Conservation (phyloP, 371 early-diverging fungal genomes). For the Rhizopus microsporus region DNA sequence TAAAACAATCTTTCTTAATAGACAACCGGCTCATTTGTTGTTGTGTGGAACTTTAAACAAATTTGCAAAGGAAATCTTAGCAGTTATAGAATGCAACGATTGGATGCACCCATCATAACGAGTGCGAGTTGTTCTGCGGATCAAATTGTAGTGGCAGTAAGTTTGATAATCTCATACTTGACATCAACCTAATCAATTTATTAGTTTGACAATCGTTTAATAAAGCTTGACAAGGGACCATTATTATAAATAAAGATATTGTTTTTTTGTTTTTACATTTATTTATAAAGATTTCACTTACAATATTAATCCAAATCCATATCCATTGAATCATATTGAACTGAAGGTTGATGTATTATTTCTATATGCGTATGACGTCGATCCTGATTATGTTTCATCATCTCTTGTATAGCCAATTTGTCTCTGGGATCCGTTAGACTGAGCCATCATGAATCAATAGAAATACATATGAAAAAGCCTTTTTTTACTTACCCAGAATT, state of each 20-base stretch:
- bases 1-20: background rate
- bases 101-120: conserved; percentile 75
- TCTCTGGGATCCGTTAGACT: conserved; percentile 21
- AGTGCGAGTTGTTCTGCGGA: background rate
- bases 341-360: conserved; percentile 1
- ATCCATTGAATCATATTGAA: background rate
- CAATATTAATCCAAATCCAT: conserved; percentile 5
- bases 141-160: background rate
- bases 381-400: background rate
- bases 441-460: background rate
- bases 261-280: no score
- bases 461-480: background rate
- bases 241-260: no score
- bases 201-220: no score
- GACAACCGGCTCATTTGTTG: conserved; percentile 85
- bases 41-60: conserved; percentile 92
- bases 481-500: conserved; percentile 9
- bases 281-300: background rate
- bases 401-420: conserved; percentile 8
- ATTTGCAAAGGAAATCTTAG: conserved; percentile 73
- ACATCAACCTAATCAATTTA: no score
- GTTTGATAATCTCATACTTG: background rate
- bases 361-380: background rate
- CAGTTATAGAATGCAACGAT: conserved; percentile 87
- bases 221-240: no score